phyloP scores from a whole-genome alignment of 306 rosid genomes.

The Spatholobus suberectus region DNA sequence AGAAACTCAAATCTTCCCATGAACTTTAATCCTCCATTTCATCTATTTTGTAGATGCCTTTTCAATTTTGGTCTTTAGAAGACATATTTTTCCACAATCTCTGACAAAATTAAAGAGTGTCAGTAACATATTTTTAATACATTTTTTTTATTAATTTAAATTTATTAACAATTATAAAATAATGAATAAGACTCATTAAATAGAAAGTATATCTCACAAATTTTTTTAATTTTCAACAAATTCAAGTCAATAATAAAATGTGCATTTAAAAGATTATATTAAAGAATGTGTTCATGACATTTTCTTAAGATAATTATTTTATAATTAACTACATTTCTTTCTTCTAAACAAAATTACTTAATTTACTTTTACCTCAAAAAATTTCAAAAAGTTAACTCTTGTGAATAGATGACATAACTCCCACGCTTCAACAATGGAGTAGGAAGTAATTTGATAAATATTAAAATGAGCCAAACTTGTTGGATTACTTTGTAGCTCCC shows the following conservation, averaged over 20 bases:
- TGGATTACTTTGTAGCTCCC: too few relatives aligned
- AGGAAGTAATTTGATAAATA: too few relatives aligned
- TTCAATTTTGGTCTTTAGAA: not conserved
- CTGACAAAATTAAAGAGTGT: not conserved
- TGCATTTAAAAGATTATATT: not conserved
- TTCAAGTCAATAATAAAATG: not conserved
- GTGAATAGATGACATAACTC: too few relatives aligned
- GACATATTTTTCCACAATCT: not conserved
- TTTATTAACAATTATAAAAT: not conserved
- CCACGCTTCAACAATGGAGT: too few relatives aligned
- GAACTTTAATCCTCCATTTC: not conserved
- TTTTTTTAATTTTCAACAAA: not conserved
- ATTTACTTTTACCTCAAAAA: not conserved
- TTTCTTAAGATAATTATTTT: not conserved
- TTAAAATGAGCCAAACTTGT: too few relatives aligned
- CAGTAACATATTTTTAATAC: not conserved
- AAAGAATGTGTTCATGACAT: not conserved
- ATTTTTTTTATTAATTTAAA: not conserved
- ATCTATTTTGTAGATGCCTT: not conserved
- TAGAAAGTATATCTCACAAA: not conserved
- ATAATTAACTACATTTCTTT: not conserved
- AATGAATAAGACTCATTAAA: not conserved
- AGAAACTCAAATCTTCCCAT: not conserved
- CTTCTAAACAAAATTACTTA: not conserved
- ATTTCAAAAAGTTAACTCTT: too few relatives aligned